phyloP scores from a whole-genome alignment of 805 yeast genomes.

The Zygotorulaspora chibaensis region DNA sequence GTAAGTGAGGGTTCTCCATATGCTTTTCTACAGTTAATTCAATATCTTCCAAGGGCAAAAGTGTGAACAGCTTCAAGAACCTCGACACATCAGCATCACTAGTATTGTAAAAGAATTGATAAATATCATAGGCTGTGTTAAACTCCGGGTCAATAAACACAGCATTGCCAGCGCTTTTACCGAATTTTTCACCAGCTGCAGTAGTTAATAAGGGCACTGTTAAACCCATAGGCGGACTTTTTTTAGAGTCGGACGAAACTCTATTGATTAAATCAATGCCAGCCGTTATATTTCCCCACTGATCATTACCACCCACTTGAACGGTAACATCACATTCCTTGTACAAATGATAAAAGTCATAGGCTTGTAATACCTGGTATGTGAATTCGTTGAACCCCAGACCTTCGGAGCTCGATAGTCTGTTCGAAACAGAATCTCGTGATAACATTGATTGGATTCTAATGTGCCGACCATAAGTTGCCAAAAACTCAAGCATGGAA shows the following conservation, averaged over 20 bases:
- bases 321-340: conserved; percentile 53
- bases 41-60: conserved; percentile 63
- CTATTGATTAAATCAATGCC: conserved; percentile 84
- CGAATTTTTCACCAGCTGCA: conserved; percentile 87
- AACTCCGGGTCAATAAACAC: conserved; percentile 72
- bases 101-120: conserved; percentile 77
- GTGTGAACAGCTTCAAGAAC: conserved; percentile 71
- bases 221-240: conserved; percentile 55
- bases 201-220: conserved; percentile 90
- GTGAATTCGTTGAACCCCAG: conserved; percentile 92
- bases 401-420: conserved; percentile 67
- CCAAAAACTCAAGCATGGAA: conserved; percentile 71
- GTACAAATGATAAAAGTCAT: conserved; percentile 81
- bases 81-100: conserved; percentile 71
- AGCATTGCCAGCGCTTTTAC: conserved; percentile 96
- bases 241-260: conserved; percentile 35
- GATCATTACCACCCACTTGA: conserved; percentile 96
- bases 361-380: conserved; percentile 90
- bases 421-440: conserved; percentile 76
- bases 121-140: conserved; percentile 77
- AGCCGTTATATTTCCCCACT: conserved; percentile 97
- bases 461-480: conserved; percentile 69
- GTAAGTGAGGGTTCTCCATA: conserved; percentile 49
- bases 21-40: conserved; percentile 52
- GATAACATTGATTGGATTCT: conserved; percentile 84